phyloP scores from a whole-genome alignment of 495 filamentous ascomycete species.

The Neurospora sp. region DNA sequence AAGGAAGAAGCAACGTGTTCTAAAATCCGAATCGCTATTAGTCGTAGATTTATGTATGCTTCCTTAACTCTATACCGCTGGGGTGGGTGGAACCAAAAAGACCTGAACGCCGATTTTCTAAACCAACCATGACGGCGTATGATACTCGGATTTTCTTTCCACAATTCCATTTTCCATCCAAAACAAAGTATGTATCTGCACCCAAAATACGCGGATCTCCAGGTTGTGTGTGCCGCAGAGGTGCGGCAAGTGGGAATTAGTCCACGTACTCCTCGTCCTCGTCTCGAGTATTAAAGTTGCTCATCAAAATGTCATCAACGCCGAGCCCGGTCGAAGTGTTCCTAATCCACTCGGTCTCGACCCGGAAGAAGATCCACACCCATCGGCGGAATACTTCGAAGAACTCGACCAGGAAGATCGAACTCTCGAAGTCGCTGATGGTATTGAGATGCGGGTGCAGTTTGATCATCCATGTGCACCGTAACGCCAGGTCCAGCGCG shows the following conservation, averaged over 20 bases:
- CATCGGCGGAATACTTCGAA: conserved; percentile 80
- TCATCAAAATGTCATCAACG: conserved; percentile 34
- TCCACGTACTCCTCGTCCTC: conserved; percentile 29
- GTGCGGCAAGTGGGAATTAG: background rate
- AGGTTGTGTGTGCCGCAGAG: background rate
- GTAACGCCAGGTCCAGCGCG: conserved; percentile 62
- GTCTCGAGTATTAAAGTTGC: conserved; percentile 30
- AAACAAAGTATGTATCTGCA: background rate
- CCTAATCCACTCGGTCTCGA: conserved; percentile 81
- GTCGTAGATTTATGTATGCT: background rate
- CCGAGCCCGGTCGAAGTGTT: conserved; percentile 27
- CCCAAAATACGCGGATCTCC: background rate
- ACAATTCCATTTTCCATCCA: background rate
- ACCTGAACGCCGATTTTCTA: background rate
- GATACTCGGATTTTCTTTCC: background rate
- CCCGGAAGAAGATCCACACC: conserved; percentile 95
- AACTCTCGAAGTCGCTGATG: conserved; percentile 72
- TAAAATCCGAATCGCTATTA: background rate
- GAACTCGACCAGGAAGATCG: conserved; percentile 76
- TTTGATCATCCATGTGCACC: conserved; percentile 86
- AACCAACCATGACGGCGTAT: background rate
- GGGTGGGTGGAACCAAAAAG: background rate
- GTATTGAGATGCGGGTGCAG: conserved; percentile 69
- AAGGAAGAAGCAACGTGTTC: background rate
- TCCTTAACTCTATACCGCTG: background rate